Evolutionary conservation across 345 rosid species (phyloP), one percentile per base, ranked within the genome.

Genomic region (Viola odorata): DNA sequence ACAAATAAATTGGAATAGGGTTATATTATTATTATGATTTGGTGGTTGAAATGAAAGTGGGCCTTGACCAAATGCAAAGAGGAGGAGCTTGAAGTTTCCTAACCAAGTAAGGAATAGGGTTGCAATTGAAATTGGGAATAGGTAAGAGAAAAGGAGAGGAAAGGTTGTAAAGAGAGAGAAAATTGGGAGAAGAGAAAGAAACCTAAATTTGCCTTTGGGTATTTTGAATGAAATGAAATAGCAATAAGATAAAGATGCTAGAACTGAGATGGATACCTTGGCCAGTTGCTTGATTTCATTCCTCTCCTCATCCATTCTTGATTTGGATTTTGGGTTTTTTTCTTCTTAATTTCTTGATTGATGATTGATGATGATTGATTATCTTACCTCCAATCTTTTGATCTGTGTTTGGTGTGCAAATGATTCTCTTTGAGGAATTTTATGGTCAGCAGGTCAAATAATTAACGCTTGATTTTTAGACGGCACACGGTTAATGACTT

Each of bases 31-130:
- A 11, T 6, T 11, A 6, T 41, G 61, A 16, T 47, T 58, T 10
- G 36, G 54, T 48, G 45, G 38, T 7, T 69, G 51, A 16, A 37
- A 52, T 50, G 66, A 69, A 12, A 77, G 72, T 15, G 85, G 82
- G 5, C 72, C 78, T 69, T 60, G 59, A 44, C 66, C 69, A 37
- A 78, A 78, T 17, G 70, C 71, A 40, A 84, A 80, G 60, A 76
- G 82, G 0, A 80, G 58, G 62, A 84, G 83, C 62, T 75, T 82
- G 64, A 80, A 82, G 39, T 66, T 84, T 44, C 79, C 79, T 2
- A 76, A 58, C 82, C 81, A 84, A 38, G 81, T 12, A 12, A 77
- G 37, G 42, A 76, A 64, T 42, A 76, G 66, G 0, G 69, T 48
- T 1, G 41, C 17, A 17, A 63, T 6, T 7, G 53, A 73, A 17